Evolutionary conservation across 768 basidiomycete genomes (phyloP).

Genomic region (Kwoniella dendrophila): DNA sequence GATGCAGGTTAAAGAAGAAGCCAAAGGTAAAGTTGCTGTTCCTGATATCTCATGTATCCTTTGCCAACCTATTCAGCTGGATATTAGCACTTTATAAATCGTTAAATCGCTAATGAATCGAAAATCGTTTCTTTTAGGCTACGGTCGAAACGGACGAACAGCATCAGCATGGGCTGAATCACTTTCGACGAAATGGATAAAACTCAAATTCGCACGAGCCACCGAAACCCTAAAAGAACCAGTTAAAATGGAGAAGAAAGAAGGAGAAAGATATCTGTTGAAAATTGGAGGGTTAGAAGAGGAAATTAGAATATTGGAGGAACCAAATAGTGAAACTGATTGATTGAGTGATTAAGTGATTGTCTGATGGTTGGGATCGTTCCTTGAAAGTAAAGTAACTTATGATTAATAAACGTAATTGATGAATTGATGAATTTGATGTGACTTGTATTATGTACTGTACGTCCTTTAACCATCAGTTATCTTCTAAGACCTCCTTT

Average conservation of each 20-base stretch:
- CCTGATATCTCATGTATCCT: no score
- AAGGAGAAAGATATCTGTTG: slow-evolving; percentile 32
- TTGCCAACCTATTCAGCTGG: neutral
- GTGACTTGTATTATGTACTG: neutral
- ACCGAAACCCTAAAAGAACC: slow-evolving; percentile 18
- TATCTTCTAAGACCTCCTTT: neutral
- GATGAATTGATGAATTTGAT: neutral
- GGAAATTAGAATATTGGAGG: slow-evolving; percentile 18
- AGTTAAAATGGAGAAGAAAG: slow-evolving; percentile 18
- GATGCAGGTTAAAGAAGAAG: slow-evolving; percentile 32
- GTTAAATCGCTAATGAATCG: neutral
- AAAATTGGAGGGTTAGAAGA: slow-evolving; percentile 26
- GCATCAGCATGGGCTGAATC: slow-evolving; percentile 28
- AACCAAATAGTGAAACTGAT: neutral
- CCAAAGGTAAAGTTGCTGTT: slow-evolving; percentile 25
- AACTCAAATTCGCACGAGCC: slow-evolving; percentile 23
- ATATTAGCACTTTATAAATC: neutral
- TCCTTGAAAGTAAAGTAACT: neutral
- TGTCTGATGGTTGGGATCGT: neutral
- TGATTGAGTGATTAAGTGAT: neutral
- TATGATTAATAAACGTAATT: slow-evolving; percentile 1
- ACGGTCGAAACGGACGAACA: slow-evolving; percentile 28
- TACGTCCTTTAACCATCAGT: neutral
- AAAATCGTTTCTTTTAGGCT: slow-evolving; percentile 21
- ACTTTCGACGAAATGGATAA: slow-evolving; percentile 30